Base-by-base conservation (phyloP, 2,329 filamentous ascomycete genomes). In the Emericellopsis atlantica region DNA sequence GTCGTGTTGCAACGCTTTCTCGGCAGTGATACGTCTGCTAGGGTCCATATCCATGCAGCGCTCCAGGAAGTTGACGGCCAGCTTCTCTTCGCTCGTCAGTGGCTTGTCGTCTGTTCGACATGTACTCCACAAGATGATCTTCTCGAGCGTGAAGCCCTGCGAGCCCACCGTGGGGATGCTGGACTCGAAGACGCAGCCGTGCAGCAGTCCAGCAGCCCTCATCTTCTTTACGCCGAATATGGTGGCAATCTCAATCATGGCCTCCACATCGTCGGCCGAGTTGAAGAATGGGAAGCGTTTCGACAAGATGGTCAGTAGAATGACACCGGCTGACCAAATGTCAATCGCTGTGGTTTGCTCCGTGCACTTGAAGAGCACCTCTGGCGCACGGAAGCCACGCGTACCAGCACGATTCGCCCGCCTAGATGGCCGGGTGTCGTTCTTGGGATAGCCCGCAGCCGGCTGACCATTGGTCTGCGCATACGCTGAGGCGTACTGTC, bases 271-370 rank as follows among this genome's bases (percentile, higher is more conserved):
- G 58, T 98, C 92, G n/a, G 88, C 83, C 36, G 86, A 94, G 63
- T 98, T 95, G 71, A 98, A 98, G 63, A 98, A 98, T 2, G 92
- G 92, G 53, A 98, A 98, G 4, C 92, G 80, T 43, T 84, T 83
- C 33, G 85, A 90, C 12, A 98, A 69, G 47, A 98, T 83, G 1
- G 92, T 98, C n/a, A 98, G 70, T 3, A 98, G 72, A 42, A 98
- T 94, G n/a, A 98, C 89, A 34, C 92, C 92, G 0, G 82, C 89
- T 21, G 87, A 95, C 92, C 92, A 98, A 49, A 98, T 83, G 57
- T 98, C 92, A 50, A 98, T 92, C 50, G 90, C 83, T 35, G 84
- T 90, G 4, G 83, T 93, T 59, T 98, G 92, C 47, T 88, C 83
- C 0, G 89, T 95, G 64, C 92, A 98, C 61, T 98, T 98, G 62